A percentile compares a stretch with the other conserved stretches of the same genome.
Conservation (phyloP, 1,284 basidiomycete genomes). For the Crucibulum parvulum region DNA sequence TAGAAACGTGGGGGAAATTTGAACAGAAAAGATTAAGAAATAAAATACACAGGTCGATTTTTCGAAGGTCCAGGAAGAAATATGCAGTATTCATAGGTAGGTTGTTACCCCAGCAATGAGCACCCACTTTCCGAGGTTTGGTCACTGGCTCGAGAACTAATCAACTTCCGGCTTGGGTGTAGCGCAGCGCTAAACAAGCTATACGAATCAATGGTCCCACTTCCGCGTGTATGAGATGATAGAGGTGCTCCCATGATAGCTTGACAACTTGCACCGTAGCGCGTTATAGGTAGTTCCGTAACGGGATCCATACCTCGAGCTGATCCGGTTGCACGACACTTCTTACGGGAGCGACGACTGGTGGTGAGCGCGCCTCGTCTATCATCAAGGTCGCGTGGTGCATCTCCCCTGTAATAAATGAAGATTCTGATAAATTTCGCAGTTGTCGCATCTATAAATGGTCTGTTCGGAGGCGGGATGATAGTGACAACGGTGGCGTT, state of each 20-base stretch:
- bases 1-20: too few species aligned
- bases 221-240: neutral
- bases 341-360: too few species aligned
- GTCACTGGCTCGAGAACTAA: neutral
- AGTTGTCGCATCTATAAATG: neutral
- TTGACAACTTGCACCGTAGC: too few species aligned
- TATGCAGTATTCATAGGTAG: neutral
- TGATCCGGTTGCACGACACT: too few species aligned
- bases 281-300: too few species aligned
- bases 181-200: neutral
- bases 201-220: neutral
- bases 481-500: neutral
- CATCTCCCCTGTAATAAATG: too few species aligned
- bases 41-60: too few species aligned
- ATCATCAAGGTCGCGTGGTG: too few species aligned
- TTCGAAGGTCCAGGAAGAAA: neutral
- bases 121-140: neutral
- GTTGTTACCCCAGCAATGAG: neutral
- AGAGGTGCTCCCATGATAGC: neutral
- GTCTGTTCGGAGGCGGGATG: neutral
- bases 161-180: neutral
- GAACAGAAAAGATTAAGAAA: too few species aligned
- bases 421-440: neutral
- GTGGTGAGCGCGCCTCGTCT: too few species aligned
- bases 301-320: too few species aligned